phyloP scores from a whole-genome alignment of 2,329 filamentous ascomycete species.

The Chaetomium olivaceum region DNA sequence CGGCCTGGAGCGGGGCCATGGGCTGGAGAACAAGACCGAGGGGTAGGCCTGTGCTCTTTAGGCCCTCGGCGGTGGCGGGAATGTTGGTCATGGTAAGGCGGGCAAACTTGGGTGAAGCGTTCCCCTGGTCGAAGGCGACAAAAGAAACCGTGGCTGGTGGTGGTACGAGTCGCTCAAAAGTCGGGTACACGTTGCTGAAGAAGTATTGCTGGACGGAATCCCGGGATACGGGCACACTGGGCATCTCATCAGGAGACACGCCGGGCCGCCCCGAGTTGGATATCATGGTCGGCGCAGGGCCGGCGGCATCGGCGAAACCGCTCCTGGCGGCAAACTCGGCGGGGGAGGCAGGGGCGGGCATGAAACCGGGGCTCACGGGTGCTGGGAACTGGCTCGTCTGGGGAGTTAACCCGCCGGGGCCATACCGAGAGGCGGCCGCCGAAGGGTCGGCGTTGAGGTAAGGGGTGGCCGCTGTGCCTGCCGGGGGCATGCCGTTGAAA shows the following conservation, averaged over 20 bases:
- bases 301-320: conserved; percentile 39
- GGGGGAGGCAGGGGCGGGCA: conserved; percentile 45
- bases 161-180: conserved; percentile 90
- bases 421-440: conserved; percentile 48
- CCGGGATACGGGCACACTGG: conserved; percentile 82
- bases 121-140: conserved; percentile 93
- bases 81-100: conserved; percentile 93
- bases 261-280: conserved; percentile 67
- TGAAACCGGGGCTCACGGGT: conserved; percentile 55
- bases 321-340: conserved; percentile 50
- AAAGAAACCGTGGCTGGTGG: conserved; percentile 87
- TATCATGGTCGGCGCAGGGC: conserved; percentile 48
- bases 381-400: conserved; percentile 62
- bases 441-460: conserved; percentile 60
- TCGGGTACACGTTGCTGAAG: conserved; percentile 85
- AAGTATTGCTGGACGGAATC: conserved; percentile 83
- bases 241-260: conserved; percentile 89
- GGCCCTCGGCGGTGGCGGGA: conserved; percentile 75
- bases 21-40: conserved; percentile 88
- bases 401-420: conserved; percentile 48
- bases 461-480: conserved; percentile 54
- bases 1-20: conserved; percentile 76
- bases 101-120: conserved; percentile 91
- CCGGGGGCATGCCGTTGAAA: conserved; percentile 67
- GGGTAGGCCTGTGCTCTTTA: conserved; percentile 78